Evolutionary conservation across 164 flowering plant genomes (phyloP), one percentile per base, ranked within the genome.

Genomic region (Vitis labrusca): DNA sequence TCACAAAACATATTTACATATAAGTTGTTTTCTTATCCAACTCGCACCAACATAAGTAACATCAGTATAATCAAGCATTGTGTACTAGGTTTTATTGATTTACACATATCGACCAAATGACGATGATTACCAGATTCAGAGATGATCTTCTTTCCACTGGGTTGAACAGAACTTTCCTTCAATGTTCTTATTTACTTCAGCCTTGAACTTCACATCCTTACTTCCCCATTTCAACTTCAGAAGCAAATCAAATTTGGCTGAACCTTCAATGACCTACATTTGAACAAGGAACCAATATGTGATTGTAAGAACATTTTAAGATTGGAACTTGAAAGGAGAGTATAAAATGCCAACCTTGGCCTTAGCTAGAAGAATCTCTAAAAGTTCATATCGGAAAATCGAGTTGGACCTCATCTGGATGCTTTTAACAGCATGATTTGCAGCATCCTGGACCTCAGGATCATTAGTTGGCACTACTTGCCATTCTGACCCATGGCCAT

Each of bases 321-420:
- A 37, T 37, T 37, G 44, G 7, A 37, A 37, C 44, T 6, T 37
- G 44, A 37, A 2, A 6, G 44, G 7, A 37, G 5, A 2, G 44
- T 37, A 5, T 6, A 3, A 37, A n/a, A 57, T 58, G 58, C 72
- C 51, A 11, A 89, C 91, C 94, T 91, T 88, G 9, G 90, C 94
- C 73, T 85, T 89, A 9, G 92, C 92, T 64, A 71, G 83, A 54
- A 87, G 72, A 15, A 89, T 71, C 82, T 91, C 93, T 11, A 78
- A 81, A 54, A 89, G 90, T 71, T 85, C 89, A 64, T 85, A 91
- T 9, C 91, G 91, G 44, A 79, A 65, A 70, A 91, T 64, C 10
- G 93, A 89, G 69, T 91, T 91, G 61, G 97, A 89, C 74, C 90
- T 83, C 78, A 85, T 85, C 83, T 91, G 94, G 58, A 89, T 83